phyloP scores from a whole-genome alignment of 139 green algal species.

The Zygnema circumcarinatum region DNA sequence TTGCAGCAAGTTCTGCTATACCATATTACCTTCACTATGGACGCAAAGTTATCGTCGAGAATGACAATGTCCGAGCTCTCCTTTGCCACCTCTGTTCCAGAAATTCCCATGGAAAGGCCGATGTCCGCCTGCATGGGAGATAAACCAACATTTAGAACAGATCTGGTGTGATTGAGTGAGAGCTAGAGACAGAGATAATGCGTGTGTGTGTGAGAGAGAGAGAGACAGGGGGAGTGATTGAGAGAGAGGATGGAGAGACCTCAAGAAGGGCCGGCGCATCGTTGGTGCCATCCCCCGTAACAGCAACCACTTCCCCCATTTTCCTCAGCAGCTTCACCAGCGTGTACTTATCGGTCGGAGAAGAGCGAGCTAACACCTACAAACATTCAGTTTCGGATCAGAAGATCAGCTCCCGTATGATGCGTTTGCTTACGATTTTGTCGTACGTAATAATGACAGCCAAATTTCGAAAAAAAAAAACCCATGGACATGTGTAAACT shows the following conservation, averaged over 20 bases:
- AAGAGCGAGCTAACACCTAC: conserved; percentile 89
- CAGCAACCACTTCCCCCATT: conserved; percentile 93
- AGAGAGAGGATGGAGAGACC: conserved; percentile 25
- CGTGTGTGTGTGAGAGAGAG: neutral
- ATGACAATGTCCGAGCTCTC: conserved; percentile 98
- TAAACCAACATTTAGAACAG: too few species aligned
- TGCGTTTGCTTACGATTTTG: neutral
- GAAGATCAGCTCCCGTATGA: neutral
- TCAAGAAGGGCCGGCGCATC: conserved; percentile 95
- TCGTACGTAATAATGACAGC: neutral
- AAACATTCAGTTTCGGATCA: conserved; percentile 15
- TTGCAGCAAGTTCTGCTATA: too few species aligned
- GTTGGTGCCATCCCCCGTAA: conserved; percentile 96
- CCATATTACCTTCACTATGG: conserved; percentile 93
- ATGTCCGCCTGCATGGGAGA: conserved; percentile 80
- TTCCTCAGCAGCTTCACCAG: conserved; percentile 88
- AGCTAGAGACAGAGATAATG: too few species aligned
- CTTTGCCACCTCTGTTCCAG: conserved; percentile 88
- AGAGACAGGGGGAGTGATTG: neutral
- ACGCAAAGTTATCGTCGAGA: conserved; percentile 98
- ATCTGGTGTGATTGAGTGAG: too few species aligned
- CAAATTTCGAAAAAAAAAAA: neutral
- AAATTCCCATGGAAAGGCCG: conserved; percentile 96
- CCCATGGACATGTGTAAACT: neutral
- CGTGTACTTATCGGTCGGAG: conserved; percentile 91